Evolutionary conservation across 176 grass and related monocot genomes (phyloP).

Genomic region (Puccinellia tenuiflora): DNA sequence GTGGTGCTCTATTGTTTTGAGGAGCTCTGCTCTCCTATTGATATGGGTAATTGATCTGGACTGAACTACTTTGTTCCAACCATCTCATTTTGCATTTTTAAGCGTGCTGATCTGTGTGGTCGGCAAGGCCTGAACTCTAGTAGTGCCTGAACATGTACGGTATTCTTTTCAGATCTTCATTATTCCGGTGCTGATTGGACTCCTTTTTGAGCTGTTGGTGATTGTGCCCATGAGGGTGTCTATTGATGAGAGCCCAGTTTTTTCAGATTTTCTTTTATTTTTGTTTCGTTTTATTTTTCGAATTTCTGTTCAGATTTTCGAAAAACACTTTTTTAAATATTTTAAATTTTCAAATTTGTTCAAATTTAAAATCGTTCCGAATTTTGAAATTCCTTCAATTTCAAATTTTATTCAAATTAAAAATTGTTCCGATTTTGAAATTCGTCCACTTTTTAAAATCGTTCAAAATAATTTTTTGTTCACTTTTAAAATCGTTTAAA

Average conservation of each 20-base stretch:
- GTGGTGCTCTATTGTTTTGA: slow-evolving; percentile 89
- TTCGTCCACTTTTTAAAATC: too few relatives aligned
- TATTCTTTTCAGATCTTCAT: slow-evolving; percentile 66
- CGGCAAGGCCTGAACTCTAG: not conserved
- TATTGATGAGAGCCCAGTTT: slow-evolving; percentile 93
- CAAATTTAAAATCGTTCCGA: too few relatives aligned
- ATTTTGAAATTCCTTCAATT: too few relatives aligned
- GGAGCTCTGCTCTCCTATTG: slow-evolving; percentile 71
- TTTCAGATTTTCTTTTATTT: too few relatives aligned
- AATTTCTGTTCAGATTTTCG: too few relatives aligned
- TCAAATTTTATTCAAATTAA: too few relatives aligned
- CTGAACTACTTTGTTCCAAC: slow-evolving; percentile 7
- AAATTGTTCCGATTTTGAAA: too few relatives aligned
- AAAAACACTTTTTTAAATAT: too few relatives aligned
- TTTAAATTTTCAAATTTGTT: too few relatives aligned
- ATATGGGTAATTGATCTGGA: slow-evolving; percentile 71
- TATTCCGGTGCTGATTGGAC: slow-evolving; percentile 92
- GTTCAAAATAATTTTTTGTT: too few relatives aligned
- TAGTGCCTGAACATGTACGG: not conserved
- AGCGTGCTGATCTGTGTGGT: not conserved
- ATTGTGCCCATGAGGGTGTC: slow-evolving; percentile 98
- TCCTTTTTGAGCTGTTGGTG: slow-evolving; percentile 89
- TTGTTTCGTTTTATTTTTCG: too few relatives aligned
- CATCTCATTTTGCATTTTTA: not conserved
- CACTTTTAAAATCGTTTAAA: too few relatives aligned